These are phyloP conservation scores for Fistulina hepatica DNA, from an alignment of 1,284 basidiomycete species.

Conservation along the genomic window DNA sequence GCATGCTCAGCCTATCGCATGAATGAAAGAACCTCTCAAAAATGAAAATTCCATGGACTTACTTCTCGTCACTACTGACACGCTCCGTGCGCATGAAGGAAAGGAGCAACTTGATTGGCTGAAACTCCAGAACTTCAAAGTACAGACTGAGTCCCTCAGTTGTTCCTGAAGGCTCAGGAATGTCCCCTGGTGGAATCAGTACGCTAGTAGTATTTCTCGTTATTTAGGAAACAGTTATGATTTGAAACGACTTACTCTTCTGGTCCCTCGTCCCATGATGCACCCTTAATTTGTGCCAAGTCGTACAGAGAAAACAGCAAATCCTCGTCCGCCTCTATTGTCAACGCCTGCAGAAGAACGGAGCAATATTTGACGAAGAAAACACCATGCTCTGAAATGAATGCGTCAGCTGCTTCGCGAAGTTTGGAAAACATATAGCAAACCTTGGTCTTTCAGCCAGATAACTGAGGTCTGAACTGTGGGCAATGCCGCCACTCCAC, in stretches of 20 bases:
- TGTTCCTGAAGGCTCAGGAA: slow-evolving; percentile 67
- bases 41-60: slow-evolving; percentile 20
- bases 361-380: slow-evolving; percentile 97
- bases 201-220: slow-evolving; percentile 46
- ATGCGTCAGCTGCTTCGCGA: background rate
- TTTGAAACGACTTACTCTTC: slow-evolving; percentile 50
- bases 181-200: slow-evolving; percentile 67
- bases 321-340: slow-evolving; percentile 95
- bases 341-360: slow-evolving; percentile 88
- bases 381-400: slow-evolving; percentile 76
- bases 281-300: slow-evolving; percentile 84
- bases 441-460: slow-evolving; percentile 89
- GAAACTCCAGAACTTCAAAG: slow-evolving; percentile 95
- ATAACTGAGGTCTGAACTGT: slow-evolving; percentile 85
- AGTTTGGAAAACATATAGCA: background rate
- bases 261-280: slow-evolving; percentile 71
- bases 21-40: slow-evolving; percentile 4
- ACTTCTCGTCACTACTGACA: slow-evolving; percentile 91
- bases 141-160: slow-evolving; percentile 76
- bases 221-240: slow-evolving; percentile 2
- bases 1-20: slow-evolving; percentile 54
- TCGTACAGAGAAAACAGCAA: slow-evolving; percentile 90
- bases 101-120: slow-evolving; percentile 85
- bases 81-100: slow-evolving; percentile 97
- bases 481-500: slow-evolving; percentile 76